phyloP scores from a whole-genome alignment of 768 basidiomycete genomes.

The Boletus reticuloceps region DNA sequence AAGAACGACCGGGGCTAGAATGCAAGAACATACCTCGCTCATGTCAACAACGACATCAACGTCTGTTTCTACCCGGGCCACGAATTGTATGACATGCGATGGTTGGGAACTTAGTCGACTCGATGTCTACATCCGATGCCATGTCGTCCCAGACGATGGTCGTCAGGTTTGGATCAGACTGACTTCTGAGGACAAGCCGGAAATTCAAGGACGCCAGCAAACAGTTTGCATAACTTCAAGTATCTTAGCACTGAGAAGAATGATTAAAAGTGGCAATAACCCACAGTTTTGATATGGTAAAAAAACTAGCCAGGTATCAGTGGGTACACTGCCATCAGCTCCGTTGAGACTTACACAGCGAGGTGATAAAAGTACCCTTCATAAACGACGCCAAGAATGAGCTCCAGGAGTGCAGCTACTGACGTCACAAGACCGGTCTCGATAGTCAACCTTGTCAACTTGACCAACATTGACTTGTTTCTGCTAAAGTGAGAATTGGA shows the following conservation, averaged over 20 bases:
- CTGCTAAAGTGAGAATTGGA: constrained; percentile 3
- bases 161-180: neutral
- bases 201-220: constrained; percentile 7
- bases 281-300: constrained; percentile 14
- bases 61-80: neutral
- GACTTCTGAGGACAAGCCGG: constrained; percentile 5
- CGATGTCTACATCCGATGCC: neutral
- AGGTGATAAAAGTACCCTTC: constrained; percentile 1
- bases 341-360: constrained; percentile 15
- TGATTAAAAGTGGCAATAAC: neutral
- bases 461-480: neutral
- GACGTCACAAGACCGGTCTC: constrained; percentile 25
- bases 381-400: constrained; percentile 10
- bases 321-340: too few relatives aligned
- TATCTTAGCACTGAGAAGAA: neutral
- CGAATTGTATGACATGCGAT: neutral
- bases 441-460: constrained; percentile 19
- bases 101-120: too few relatives aligned
- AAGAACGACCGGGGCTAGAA: too few relatives aligned
- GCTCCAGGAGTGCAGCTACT: constrained; percentile 15
- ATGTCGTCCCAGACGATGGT: neutral
- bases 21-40: neutral
- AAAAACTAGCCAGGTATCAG: constrained; percentile 7
- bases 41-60: neutral
- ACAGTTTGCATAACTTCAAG: constrained; percentile 16